These are phyloP conservation scores for Fusarium sp. DNA, from an alignment of 2,329 filamentous ascomycete species.

Conservation along the genomic window DNA sequence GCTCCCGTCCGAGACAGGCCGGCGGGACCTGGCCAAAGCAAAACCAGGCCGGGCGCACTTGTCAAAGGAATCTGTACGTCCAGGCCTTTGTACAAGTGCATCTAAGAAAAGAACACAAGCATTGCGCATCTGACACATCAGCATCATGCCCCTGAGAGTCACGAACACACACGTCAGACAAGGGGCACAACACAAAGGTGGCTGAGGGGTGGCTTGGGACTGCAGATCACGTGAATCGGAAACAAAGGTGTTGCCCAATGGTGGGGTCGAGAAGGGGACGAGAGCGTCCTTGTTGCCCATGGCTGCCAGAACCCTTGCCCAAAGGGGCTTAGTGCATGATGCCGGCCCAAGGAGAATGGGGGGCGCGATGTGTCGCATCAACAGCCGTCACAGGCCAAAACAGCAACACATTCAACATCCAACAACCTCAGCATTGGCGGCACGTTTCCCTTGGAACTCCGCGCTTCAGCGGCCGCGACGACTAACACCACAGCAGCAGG, in stretches of 20 bases:
- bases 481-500: conserved; percentile 44
- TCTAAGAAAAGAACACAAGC: not conserved
- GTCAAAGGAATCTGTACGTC: not conserved
- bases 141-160: not conserved
- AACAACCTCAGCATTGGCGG: conserved; percentile 46
- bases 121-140: not conserved
- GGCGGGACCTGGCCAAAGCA: not conserved
- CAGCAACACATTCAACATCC: conserved; percentile 45
- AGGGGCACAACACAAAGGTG: conserved; percentile 25
- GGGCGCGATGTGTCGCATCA: conserved; percentile 51
- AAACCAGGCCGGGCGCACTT: not conserved
- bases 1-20: not conserved
- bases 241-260: conserved; percentile 43
- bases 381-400: conserved; percentile 50
- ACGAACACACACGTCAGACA: conserved; percentile 6
- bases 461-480: conserved; percentile 48
- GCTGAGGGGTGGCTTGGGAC: conserved; percentile 3
- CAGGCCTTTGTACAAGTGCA: not conserved
- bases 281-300: conserved; percentile 51
- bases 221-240: conserved; percentile 41
- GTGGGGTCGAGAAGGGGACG: conserved; percentile 38
- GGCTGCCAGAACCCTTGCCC: conserved; percentile 48
- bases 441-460: conserved; percentile 48
- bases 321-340: conserved; percentile 41
- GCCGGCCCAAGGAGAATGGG: conserved; percentile 48